Conservation (phyloP, 805 yeast genomes). For the Lipomyces lipofer region DNA sequence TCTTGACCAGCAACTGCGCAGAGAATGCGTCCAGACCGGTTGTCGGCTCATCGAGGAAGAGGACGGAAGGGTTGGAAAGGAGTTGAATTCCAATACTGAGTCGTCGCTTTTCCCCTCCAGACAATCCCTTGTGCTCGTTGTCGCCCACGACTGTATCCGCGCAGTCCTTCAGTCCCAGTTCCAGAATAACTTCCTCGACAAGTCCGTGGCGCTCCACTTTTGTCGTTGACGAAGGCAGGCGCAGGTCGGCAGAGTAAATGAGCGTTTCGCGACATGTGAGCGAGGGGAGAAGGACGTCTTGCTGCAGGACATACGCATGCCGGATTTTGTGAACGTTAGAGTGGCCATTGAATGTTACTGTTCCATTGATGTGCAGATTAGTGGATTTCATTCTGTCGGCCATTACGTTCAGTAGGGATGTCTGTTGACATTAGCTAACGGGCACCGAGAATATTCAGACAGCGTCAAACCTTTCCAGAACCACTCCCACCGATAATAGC, state of each 20-base stretch:
- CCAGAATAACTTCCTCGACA: conserved; percentile 60
- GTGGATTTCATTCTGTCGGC: conserved; percentile 37
- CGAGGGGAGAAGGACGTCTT: conserved; percentile 69
- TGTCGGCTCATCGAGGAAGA: conserved; percentile 85
- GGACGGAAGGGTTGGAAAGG: conserved; percentile 69
- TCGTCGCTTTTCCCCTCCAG: conserved; percentile 84
- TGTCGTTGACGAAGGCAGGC: conserved; percentile 53
- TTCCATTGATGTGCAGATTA: conserved; percentile 33
- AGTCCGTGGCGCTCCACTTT: conserved; percentile 48
- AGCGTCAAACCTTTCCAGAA: conserved; percentile 72
- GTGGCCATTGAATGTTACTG: conserved; percentile 36
- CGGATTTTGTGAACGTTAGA: conserved; percentile 38
- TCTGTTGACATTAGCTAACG: too few relatives aligned
- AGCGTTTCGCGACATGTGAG: conserved; percentile 73
- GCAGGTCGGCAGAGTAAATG: conserved; percentile 66
- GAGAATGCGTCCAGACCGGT: conserved; percentile 83
- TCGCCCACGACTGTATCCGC: conserved; percentile 61
- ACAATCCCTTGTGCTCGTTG: conserved; percentile 55
- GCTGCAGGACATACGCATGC: conserved; percentile 71
- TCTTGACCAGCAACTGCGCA: conserved; percentile 62
- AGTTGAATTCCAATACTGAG: conserved; percentile 77
- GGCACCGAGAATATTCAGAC: too few relatives aligned
- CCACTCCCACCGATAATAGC: conserved; percentile 90
- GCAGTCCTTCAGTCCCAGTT: conserved; percentile 66
- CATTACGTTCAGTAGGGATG: conserved; percentile 65